Conservation (phyloP, 2,329 filamentous ascomycete genomes). For the Aspergillus arachidicola region DNA sequence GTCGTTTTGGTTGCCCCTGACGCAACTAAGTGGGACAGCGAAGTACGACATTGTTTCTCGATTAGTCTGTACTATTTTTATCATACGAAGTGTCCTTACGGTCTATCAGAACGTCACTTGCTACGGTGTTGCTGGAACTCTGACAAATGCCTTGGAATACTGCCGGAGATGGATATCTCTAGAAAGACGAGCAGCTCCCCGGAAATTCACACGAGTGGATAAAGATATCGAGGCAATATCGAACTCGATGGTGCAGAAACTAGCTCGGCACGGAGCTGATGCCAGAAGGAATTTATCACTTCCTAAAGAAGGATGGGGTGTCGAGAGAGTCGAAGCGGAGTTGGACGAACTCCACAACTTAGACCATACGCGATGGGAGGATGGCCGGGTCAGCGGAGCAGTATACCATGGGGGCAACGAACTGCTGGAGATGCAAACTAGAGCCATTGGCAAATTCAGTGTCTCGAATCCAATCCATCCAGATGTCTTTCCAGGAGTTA, state of each 20-base stretch:
- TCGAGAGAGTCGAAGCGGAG: conserved; percentile 77
- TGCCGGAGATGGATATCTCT: not conserved
- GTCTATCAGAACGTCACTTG: not conserved
- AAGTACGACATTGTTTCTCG: not conserved
- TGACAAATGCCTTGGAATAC: not conserved
- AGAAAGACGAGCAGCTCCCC: not conserved
- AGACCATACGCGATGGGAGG: conserved; percentile 96
- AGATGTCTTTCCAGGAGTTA: conserved; percentile 94
- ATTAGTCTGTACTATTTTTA: not conserved
- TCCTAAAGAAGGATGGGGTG: conserved; percentile 81
- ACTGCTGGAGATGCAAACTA: conserved; percentile 79
- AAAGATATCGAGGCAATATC: not conserved
- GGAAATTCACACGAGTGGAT: conserved; percentile 32
- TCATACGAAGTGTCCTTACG: not conserved
- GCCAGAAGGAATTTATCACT: conserved; percentile 43
- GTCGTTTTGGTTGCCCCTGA: not conserved
- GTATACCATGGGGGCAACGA: conserved; percentile 93
- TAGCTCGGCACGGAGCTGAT: not conserved
- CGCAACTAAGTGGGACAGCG: not conserved
- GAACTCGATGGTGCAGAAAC: not conserved
- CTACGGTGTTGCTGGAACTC: not conserved
- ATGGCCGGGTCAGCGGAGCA: conserved; percentile 89
- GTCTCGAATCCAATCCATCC: conserved; percentile 97
- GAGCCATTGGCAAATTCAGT: conserved; percentile 91
- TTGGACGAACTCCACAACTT: conserved; percentile 76